Base-by-base conservation (phyloP, 202 grass and related monocot species). In the Schoenoplectus triqueter region DNA sequence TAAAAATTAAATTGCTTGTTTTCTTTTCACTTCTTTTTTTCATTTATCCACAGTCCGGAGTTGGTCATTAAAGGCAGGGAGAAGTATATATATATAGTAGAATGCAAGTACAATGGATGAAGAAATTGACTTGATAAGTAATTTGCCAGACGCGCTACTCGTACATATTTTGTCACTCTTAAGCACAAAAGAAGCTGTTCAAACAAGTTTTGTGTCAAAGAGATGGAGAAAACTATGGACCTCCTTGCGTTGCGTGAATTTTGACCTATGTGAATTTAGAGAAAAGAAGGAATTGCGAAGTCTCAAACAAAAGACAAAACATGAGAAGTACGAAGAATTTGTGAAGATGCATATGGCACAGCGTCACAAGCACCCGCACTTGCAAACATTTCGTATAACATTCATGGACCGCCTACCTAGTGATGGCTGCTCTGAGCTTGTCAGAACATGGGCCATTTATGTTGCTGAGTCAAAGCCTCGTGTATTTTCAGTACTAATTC, bases 341-440 rank as follows among this genome's bases (percentile, higher is more conserved):
- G 10, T 66, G 18, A 40, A 66, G 64, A 66, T 66, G 64, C 64
- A 41, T 66, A 66, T 66, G 64, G 10, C 22, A 40, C 64, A 66
- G 8, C 64, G 64, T 66, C 64, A 13, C 13, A 10, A 66, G 64
- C 21, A 66, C 19, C 64, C 64, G 1, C 40, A 66, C 22, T 66
- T 66, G 22, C 22, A 66, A 21, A 66, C 9, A 11, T 66, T 66
- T 5, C 3, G 64, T 40, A 66, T 66, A 66, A 66, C 22, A 40
- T 66, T 31, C 10, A 10, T 40, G 10, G 10, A 66, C 10, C 0
- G 0, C 22, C 4, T 66, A 66, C 64, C 10, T 66, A 66, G 9
- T 31, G 10, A 41, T 66, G 7, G 5, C 10, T 66, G 10, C 20
- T 66, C 64, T 6, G 64, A 66, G 64, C 22, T 66, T 66, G 22